Base-by-base conservation (phyloP, 2,329 filamentous ascomycete genomes). In the Penicillium hordei region DNA sequence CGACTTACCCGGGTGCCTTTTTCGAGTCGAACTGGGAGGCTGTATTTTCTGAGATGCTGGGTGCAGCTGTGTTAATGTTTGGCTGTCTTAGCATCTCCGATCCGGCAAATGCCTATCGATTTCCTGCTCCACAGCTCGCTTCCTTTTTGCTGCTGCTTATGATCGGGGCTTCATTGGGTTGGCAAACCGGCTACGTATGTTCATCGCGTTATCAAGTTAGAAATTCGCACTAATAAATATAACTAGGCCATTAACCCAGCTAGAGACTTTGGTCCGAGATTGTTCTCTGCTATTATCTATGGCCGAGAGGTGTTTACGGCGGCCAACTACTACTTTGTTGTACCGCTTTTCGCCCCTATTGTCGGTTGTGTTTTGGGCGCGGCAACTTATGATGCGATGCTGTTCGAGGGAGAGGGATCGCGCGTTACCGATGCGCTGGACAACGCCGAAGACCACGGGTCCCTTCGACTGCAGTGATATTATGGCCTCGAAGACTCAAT, bases 111-210 rank as follows among this genome's bases (percentile, higher is more conserved):
- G 62, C 64, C 0, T 27, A 42, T 12, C 59, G 69, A 2, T 70
- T 70, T 48, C 64, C 61, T 15, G 60, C 69, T 9, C 65, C 69
- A 5, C 69, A 72, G 40, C 8, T 72, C 6, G 65, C 68, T 1
- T 40, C 62, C 17, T 71, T 71, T 34, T 27, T 72, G 56, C 60
- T 72, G 13, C 60, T 72, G 15, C 59, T 68, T 17, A 61, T 60
- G 21, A 71, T 72, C 25, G 69, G 69, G n/a, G 67, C 69, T 1
- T 62, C 69, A 3, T 25, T 72, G 36, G 69, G 69, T n/a, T 72
- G 69, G 69, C 68, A 72, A 61, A 72, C 69, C 7, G 70, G 70
- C 39, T 72, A 72, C 38, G 69, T 72, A 72, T 5, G 68, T 67
- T 40, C 27, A 46, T 12, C 4, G 13, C 0, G 3, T 27, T 9